These are phyloP conservation scores for Quercus phellos DNA, from an alignment of 331 rosid species.

Conservation along the genomic window DNA sequence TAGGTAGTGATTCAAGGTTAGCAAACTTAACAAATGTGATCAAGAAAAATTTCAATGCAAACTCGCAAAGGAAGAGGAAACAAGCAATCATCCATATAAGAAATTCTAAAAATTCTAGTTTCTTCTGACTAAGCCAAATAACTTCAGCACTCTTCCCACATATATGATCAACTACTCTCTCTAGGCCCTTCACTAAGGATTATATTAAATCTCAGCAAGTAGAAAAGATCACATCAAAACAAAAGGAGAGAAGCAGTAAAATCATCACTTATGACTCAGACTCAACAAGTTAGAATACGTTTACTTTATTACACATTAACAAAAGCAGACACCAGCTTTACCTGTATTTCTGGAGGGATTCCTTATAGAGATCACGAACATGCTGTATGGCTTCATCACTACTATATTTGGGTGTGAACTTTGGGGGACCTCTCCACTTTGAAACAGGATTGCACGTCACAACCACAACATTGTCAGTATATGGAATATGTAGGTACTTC, in stretches of 20 bases:
- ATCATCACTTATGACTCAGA: background rate
- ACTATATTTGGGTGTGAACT: constrained; percentile 73
- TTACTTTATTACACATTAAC: constrained; percentile 10
- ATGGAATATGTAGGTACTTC: constrained; percentile 81
- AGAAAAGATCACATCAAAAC: background rate
- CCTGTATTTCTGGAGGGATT: constrained; percentile 67
- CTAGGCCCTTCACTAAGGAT: background rate
- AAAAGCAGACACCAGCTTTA: constrained; percentile 19
- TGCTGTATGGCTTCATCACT: constrained; percentile 75
- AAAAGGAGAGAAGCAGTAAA: background rate
- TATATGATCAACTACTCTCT: background rate
- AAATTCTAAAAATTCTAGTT: background rate
- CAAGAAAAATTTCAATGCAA: background rate
- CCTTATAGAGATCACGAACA: constrained; percentile 65
- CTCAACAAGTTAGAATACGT: constrained; percentile 4
- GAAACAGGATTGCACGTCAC: constrained; percentile 92
- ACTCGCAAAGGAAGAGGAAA: background rate
- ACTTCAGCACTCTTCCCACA: background rate
- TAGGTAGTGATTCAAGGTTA: background rate
- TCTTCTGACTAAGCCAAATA: background rate
- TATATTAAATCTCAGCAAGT: background rate
- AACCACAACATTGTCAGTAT: constrained; percentile 69
- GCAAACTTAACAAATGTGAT: background rate
- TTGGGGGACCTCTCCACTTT: constrained; percentile 85
- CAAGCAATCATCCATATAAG: constrained; percentile 1